Conservation (phyloP, 345 rosid species). For the Excoecaria cochinchinensis region DNA sequence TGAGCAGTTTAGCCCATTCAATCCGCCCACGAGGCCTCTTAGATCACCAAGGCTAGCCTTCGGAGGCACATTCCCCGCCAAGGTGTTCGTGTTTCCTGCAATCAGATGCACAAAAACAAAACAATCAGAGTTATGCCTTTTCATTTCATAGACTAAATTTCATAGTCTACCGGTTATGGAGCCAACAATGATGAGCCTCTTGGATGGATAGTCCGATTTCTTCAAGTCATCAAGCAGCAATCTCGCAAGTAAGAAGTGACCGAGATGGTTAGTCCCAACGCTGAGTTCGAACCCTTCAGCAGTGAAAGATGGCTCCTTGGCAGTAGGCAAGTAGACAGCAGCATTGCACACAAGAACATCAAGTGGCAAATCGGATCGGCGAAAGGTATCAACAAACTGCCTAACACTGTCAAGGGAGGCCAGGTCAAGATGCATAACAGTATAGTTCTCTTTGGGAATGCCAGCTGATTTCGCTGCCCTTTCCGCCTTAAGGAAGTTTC, state of each 20-base stretch:
- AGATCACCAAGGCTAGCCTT: constrained; percentile 91
- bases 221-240: constrained; percentile 73
- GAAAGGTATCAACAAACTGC: constrained; percentile 65
- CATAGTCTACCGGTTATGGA: constrained; percentile 73
- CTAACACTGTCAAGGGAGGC: constrained; percentile 87
- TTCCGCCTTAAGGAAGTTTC: constrained; percentile 88
- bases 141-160: too few species aligned
- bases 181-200: constrained; percentile 89
- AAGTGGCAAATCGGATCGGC: constrained; percentile 55
- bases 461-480: constrained; percentile 80
- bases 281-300: constrained; percentile 96
- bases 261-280: constrained; percentile 94
- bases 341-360: constrained; percentile 95
- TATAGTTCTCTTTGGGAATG: constrained; percentile 73
- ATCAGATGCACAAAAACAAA: background rate
- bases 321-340: constrained; percentile 85
- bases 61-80: constrained; percentile 96
- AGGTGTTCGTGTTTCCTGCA: constrained; percentile 87
- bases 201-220: constrained; percentile 74
- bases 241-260: constrained; percentile 83
- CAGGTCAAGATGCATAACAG: constrained; percentile 90
- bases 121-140: background rate
- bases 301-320: constrained; percentile 79
- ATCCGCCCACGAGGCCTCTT: constrained; percentile 77
- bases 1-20: constrained; percentile 67